phyloP scores from a whole-genome alignment of 306 rosid species.

The Cyamopsis tetragonoloba region DNA sequence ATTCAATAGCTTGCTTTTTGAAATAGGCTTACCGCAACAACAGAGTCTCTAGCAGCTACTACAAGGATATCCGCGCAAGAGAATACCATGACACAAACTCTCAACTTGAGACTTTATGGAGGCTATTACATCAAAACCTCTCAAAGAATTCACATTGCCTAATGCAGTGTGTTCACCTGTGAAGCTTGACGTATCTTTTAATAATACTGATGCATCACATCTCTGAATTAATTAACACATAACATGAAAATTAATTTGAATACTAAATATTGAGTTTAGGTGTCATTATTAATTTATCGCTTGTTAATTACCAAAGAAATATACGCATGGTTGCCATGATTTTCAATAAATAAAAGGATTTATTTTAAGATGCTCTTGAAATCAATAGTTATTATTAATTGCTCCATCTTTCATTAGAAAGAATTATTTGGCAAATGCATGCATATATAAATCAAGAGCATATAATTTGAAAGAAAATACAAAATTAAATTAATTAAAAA shows the following conservation, averaged over 20 bases:
- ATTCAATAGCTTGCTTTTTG: too few relatives aligned
- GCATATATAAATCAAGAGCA: not conserved
- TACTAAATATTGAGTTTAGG: not conserved
- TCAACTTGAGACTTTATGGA: conserved; percentile 43
- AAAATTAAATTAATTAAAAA: too few relatives aligned
- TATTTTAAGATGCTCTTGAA: not conserved
- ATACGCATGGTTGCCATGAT: not conserved
- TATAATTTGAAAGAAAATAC: not conserved
- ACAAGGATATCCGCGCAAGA: conserved; percentile 61
- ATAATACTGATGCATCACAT: conserved; percentile 57
- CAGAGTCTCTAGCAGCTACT: conserved; percentile 61
- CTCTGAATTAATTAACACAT: conserved; percentile 35
- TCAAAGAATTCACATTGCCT: conserved; percentile 43
- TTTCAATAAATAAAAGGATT: too few relatives aligned
- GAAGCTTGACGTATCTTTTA: conserved; percentile 52
- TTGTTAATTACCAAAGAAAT: not conserved
- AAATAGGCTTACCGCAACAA: conserved; percentile 40
- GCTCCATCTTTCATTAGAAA: too few relatives aligned
- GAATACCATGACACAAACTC: conserved; percentile 26
- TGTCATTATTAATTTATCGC: not conserved
- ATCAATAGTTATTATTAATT: too few relatives aligned
- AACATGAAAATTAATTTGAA: not conserved
- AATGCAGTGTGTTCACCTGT: conserved; percentile 54
- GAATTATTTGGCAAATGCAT: too few relatives aligned
- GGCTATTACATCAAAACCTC: conserved; percentile 56